Evolutionary conservation across 164 flowering plant genomes (phyloP).

Genomic region (Piper longum): DNA sequence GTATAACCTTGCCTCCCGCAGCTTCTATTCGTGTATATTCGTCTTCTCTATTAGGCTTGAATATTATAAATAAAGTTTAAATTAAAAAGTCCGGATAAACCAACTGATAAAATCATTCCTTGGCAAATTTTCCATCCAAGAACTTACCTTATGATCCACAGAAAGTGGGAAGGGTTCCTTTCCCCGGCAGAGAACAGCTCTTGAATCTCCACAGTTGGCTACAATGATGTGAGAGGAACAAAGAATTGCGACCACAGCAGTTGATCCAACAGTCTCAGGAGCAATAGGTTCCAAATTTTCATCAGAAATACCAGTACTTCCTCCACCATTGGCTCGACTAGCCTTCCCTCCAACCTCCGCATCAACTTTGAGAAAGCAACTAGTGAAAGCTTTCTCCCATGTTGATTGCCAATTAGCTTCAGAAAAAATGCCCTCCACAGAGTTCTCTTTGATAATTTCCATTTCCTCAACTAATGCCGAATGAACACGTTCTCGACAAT

Average conservation of each 20-base stretch:
- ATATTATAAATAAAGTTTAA: constrained; percentile 1
- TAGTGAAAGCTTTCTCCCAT: constrained; percentile 47
- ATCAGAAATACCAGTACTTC: constrained; percentile 7
- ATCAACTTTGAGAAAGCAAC: constrained; percentile 54
- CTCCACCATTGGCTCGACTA: constrained; percentile 4
- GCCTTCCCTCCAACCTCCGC: constrained; percentile 42
- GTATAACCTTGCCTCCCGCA: constrained; percentile 82
- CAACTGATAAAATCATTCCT: too few species aligned
- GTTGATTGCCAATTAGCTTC: constrained; percentile 19
- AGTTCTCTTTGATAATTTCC: constrained; percentile 15
- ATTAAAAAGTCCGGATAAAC: background rate
- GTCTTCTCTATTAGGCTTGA: constrained; percentile 82
- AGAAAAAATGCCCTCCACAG: constrained; percentile 7
- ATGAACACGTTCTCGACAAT: constrained; percentile 62
- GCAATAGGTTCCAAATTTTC: constrained; percentile 27
- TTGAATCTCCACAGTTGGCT: constrained; percentile 90
- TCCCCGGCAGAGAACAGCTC: constrained; percentile 89
- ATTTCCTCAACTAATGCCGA: constrained; percentile 56
- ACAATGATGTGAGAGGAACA: constrained; percentile 77
- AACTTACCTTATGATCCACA: constrained; percentile 70
- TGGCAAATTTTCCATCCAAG: background rate
- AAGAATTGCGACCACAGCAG: constrained; percentile 73
- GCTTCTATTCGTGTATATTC: constrained; percentile 82
- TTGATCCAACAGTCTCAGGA: constrained; percentile 90
- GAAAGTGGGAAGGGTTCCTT: constrained; percentile 69